phyloP scores from a whole-genome alignment of 192 early-diverging fungal species.

The Lunasporangiospora selenospora region DNA sequence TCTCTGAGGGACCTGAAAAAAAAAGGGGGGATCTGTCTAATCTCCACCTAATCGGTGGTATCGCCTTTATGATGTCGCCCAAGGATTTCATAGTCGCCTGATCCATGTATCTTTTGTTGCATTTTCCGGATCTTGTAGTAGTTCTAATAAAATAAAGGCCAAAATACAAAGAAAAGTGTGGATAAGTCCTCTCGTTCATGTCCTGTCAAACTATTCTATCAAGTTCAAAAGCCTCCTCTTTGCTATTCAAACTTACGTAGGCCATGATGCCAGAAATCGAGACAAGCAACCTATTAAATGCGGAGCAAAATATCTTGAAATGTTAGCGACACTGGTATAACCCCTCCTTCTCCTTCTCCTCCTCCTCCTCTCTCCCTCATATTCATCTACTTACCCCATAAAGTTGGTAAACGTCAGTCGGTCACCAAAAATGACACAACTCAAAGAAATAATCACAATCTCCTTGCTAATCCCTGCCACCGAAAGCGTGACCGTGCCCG shows the following conservation, averaged over 20 bases:
- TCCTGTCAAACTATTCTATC: background rate
- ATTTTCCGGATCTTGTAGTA: conserved; percentile 38
- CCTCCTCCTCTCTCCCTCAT: background rate
- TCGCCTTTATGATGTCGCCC: conserved; percentile 32
- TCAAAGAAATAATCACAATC: conserved; percentile 75
- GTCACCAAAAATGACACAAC: conserved; percentile 77
- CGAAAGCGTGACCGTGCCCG: conserved; percentile 82
- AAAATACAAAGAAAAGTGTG: background rate
- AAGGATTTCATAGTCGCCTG: conserved; percentile 27
- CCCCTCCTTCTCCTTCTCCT: background rate
- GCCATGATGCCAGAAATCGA: conserved; percentile 65
- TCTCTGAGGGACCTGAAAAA: too few species aligned
- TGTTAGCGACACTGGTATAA: background rate
- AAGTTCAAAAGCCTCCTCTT: background rate
- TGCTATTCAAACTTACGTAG: conserved; percentile 37
- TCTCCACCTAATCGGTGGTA: conserved; percentile 25
- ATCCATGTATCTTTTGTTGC: conserved; percentile 14
- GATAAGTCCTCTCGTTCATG: background rate
- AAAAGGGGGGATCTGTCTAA: too few species aligned
- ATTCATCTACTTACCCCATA: conserved; percentile 58
- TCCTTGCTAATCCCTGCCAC: conserved; percentile 84
- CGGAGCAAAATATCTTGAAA: background rate
- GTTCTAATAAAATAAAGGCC: conserved; percentile 10
- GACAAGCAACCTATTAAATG: conserved; percentile 51
- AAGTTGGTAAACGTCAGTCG: conserved; percentile 68